Evolutionary conservation across 495 filamentous ascomycete genomes (phyloP), one percentile per base, ranked within the genome.

Genomic region (Stereocaulon alpinum): DNA sequence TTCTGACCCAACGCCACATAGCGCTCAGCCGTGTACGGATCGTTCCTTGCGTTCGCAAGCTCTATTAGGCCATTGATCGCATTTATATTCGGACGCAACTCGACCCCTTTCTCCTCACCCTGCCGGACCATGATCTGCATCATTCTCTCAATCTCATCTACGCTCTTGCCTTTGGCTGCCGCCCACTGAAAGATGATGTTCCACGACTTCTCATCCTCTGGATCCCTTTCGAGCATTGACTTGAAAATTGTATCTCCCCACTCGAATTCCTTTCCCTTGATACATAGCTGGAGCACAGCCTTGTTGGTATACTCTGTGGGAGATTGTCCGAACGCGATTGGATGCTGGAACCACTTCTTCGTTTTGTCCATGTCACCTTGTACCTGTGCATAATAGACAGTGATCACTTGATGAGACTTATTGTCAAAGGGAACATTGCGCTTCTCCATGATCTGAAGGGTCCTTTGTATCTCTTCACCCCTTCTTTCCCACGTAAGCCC

Each of bases 171-270:
- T 61, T 85, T 80, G 14, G 84, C 77, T 14, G 85, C 86, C 29
- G 88, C 82, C 87, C 87, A 95, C 50, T 86, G 80, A 44, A 95
- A 77, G 7, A 85, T 72, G 34, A 85, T 76, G 63, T 91, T 83
- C 80, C 86, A 86, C 6, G 68, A 72, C 12, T 66, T 74, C 27
- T 77, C 71, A 41, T 86, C 79, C 30, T 61, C 68, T 22, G 76
- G 77, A 18, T 62, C 72, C 18, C 61, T 68, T 47, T 76, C 71
- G 29, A 83, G 66, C 18, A 91, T 66, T 5, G 80, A 72, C 37
- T 82, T 73, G 41, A 89, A 82, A 22, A 94, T 72, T 18, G 75
- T 63, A 50, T 78, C 74, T 2, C 84, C 85, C 80, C 85, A 92
- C 2, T 80, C 72, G 10, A 76, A 61, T 42, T 89, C 78, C 14